Evolutionary conservation across 2,329 filamentous ascomycete genomes (phyloP), one percentile per base, ranked within the genome.

Genomic region (Chalaropsis thielavioides): DNA sequence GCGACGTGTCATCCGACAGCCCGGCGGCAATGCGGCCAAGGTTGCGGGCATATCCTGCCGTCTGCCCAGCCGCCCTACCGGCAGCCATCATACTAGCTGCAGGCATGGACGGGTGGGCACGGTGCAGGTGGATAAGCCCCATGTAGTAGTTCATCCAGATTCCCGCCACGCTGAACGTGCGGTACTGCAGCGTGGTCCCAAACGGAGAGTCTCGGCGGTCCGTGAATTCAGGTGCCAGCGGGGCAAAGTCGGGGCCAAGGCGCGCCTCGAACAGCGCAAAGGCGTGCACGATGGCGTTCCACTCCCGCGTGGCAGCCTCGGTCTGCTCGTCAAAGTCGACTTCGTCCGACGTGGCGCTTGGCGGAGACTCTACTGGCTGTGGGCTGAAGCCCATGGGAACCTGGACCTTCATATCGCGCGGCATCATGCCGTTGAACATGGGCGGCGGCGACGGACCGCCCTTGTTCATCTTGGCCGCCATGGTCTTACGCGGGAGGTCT

Each of bases 121-220:
- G 83, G 67, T 92, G 79, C n/a, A 94, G 81, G 64, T 92, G 81
- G 66, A 97, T 92, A 59, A 90, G 80, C 0, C 87, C 86, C 79
- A 92, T 89, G 74, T 95, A 88, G 73, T 89, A 92, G 69, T 92
- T 87, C 72, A 89, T 85, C 90, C 91, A 96, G 24, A 96, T 80
- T 41, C 89, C 87, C 2, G 89, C 89, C 68, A 97, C 88, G n/a
- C 87, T 86, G 73, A 90, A 92, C 1, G 89, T 92, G 38, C 89
- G 83, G 72, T 95, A 96, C 68, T 90, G 85, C 6, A 91, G 76
- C 0, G 89, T 87, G 1, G 84, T 82, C 0, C 94, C 92, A 71
- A 96, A 99, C 0, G 92, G 90, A 1, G 90, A 74, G 27, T 76
- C 73, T 86, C 68, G 82, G 74, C 60, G 84, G 79, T 63, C 84